Evolutionary conservation across 1,284 basidiomycete genomes (phyloP).

Genomic region (Neotropicomus parvogracilis): DNA sequence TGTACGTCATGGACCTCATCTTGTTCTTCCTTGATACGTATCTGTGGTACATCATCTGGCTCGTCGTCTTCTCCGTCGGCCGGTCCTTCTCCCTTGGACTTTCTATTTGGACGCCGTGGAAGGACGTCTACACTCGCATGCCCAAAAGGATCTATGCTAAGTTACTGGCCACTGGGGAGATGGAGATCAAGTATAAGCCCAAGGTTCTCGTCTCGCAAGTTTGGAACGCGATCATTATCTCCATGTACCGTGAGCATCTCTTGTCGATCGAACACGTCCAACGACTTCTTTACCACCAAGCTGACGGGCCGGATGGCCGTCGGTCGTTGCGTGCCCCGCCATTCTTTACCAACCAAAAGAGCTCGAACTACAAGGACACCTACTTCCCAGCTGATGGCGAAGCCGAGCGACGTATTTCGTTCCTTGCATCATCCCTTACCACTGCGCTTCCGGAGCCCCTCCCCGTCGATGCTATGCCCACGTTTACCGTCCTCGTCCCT

Average conservation of each 20-base stretch:
- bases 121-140: slow-evolving; percentile 90
- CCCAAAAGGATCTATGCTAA: slow-evolving; percentile 97
- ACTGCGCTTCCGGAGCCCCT: slow-evolving; percentile 90
- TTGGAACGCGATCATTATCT: slow-evolving; percentile 98
- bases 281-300: slow-evolving; percentile 90
- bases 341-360: slow-evolving; percentile 90
- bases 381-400: slow-evolving; percentile 95
- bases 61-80: slow-evolving; percentile 89
- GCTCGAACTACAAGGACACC: slow-evolving; percentile 66
- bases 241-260: slow-evolving; percentile 96
- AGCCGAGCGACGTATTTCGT: slow-evolving; percentile 93
- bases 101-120: slow-evolving; percentile 97
- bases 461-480: slow-evolving; percentile 95
- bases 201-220: slow-evolving; percentile 97
- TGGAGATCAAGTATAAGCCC: slow-evolving; percentile 97
- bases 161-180: slow-evolving; percentile 86
- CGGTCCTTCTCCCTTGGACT: slow-evolving; percentile 87
- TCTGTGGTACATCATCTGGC: slow-evolving; percentile 96
- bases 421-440: slow-evolving; percentile 94
- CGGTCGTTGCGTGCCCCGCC: slow-evolving; percentile 89
- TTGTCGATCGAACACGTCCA: slow-evolving; percentile 95
- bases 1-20: slow-evolving; percentile 94
- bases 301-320: slow-evolving; percentile 81
- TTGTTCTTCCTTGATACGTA: slow-evolving; percentile 98
- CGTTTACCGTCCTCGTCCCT: slow-evolving; percentile 93